Percentiles rank a stretch among this genome's conserved stretches.
Conservation (phyloP, 345 rosid genomes). For the Eucalyptus pauciflora region DNA sequence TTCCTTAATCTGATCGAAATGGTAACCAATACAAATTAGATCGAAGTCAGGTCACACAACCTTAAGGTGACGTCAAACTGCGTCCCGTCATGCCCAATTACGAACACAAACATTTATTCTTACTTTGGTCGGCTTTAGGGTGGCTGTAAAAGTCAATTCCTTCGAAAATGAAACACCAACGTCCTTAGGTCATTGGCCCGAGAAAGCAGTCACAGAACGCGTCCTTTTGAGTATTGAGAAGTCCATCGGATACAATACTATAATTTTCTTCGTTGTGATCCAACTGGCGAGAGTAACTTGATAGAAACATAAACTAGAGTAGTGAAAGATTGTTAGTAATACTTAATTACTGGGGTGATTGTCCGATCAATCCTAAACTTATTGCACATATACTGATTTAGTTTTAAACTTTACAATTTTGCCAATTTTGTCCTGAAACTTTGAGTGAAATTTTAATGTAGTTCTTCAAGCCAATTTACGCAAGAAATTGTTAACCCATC, state of each 20-base stretch:
- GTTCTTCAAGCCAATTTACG: too few species aligned
- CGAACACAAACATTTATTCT: too few species aligned
- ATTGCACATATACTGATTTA: background rate
- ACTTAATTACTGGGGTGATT: too few species aligned
- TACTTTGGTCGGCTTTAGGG: background rate
- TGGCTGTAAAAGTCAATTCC: background rate
- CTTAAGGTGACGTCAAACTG: background rate
- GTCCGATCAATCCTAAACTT: too few species aligned
- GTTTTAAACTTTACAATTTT: too few species aligned
- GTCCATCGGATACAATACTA: background rate
- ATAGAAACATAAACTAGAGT: background rate
- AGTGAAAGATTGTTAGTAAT: background rate
- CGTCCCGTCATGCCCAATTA: background rate
- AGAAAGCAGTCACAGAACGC: background rate
- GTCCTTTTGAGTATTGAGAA: background rate
- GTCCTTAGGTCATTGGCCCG: background rate
- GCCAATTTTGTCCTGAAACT: too few species aligned
- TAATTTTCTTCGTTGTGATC: background rate
- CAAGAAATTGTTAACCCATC: too few species aligned
- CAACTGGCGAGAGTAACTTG: background rate
- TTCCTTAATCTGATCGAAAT: too few species aligned
- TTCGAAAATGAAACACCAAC: background rate
- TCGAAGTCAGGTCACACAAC: too few species aligned
- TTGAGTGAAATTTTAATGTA: too few species aligned
- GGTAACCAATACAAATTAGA: too few species aligned